Base-by-base conservation (phyloP, 169 alveolate genomes). In the Plasmodium reichenowi region DNA sequence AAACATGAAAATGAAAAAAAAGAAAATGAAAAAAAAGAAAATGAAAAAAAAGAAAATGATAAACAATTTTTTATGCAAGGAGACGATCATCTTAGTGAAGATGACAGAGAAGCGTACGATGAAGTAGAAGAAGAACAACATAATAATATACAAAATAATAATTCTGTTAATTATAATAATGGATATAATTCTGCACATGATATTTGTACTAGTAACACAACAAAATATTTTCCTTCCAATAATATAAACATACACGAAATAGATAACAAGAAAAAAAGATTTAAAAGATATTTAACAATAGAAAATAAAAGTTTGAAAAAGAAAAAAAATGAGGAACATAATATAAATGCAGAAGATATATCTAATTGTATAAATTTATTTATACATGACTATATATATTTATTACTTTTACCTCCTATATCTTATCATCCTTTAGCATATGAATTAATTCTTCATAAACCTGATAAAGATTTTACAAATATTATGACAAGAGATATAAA, bases 401-500 rank as follows among this genome's bases (percentile, higher is more conserved):
- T 78, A 56, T 50, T 78, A 26, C 58, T 78, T 15, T 45, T 78
- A 15, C 89, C 89, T 8, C 89, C 89, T 1, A 2, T 78, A 59
- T 56, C 26, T 67, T 67, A 70, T 64, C 76, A 78, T 60, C 89
- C 89, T 7, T 13, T 78, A 47, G 89, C 89, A 43, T 47, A 66
- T 63, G 89, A 78, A 32, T 15, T 78, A 47, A 38, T 56, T 0
- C 52, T 78, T 24, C 80, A 78, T 58, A 78, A 67, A 32, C 89
- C 89, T n/a, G 80, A 67, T 52, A 64, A 29, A 47, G 89, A 78
- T 43, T 78, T 78, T 15, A 78, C 89, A 50, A 78, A 78, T 15
- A 56, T 67, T 1, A 78, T 78, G 80, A 78, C 89, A 10, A 78
- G 89, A 45, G 78, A 78, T 54, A 78, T 78, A 78, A 78, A 67